Evolutionary conservation across 305 asterid species (phyloP).

Genomic region (Salvia sclarea): DNA sequence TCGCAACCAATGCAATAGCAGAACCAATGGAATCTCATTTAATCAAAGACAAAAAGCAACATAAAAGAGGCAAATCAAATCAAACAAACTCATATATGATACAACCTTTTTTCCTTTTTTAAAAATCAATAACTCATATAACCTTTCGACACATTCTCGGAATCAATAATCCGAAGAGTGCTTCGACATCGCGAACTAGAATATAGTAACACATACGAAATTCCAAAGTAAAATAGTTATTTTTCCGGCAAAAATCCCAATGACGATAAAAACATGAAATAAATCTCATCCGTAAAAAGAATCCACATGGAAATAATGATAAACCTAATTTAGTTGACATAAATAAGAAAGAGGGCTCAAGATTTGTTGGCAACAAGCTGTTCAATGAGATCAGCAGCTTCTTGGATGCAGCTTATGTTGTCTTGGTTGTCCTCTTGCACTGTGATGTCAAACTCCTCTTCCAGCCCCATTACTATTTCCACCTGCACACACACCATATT

Average conservation of each 20-base stretch:
- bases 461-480: slow-evolving; percentile 70
- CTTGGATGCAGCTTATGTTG: slow-evolving; percentile 54
- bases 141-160: background rate
- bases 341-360: background rate
- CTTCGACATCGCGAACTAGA: background rate
- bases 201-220: no score
- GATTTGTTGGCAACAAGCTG: slow-evolving; percentile 42
- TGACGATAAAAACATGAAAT: background rate
- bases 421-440: slow-evolving; percentile 66
- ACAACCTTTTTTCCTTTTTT: no score
- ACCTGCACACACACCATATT: slow-evolving; percentile 53
- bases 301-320: slow-evolving; percentile 2
- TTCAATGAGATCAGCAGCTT: slow-evolving; percentile 68
- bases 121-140: no score
- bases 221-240: background rate
- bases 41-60: no score
- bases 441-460: slow-evolving; percentile 55
- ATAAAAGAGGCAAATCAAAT: no score
- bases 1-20: no score
- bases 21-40: no score
- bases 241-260: background rate
- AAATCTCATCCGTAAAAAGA: background rate
- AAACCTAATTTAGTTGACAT: background rate
- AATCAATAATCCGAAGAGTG: background rate
- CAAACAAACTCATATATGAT: no score